phyloP scores from a whole-genome alignment of 768 basidiomycete species.

The Pleurotus cornucopiae region DNA sequence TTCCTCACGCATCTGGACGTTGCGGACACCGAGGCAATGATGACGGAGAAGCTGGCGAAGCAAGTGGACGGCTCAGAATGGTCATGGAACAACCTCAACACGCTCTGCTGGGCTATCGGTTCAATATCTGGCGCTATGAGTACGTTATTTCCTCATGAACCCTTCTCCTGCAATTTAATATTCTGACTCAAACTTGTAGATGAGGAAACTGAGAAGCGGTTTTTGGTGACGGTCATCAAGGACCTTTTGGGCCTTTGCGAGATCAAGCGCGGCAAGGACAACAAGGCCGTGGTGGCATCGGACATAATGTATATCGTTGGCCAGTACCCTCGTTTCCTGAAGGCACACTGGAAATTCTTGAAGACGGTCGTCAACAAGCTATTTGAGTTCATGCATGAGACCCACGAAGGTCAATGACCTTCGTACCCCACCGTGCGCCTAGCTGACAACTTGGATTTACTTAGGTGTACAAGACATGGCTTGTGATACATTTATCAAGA shows the following conservation, averaged over 20 bases:
- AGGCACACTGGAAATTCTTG: slow-evolving; percentile 99
- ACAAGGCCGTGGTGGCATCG: slow-evolving; percentile 97
- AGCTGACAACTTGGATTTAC: slow-evolving; percentile 4
- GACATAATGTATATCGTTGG: slow-evolving; percentile 99
- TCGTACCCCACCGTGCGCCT: not conserved
- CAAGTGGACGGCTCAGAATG: slow-evolving; percentile 98
- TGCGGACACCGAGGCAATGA: slow-evolving; percentile 90
- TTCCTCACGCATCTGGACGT: slow-evolving; percentile 98
- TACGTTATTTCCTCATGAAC: slow-evolving; percentile 37
- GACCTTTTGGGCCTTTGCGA: slow-evolving; percentile 94
- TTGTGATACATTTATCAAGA: slow-evolving; percentile 99
- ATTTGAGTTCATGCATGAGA: slow-evolving; percentile 99
- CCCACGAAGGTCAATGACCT: slow-evolving; percentile 75
- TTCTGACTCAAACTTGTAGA: slow-evolving; percentile 39
- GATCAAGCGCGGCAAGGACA: slow-evolving; percentile 98
- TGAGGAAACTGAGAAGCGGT: slow-evolving; percentile 98
- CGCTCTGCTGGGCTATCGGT: slow-evolving; percentile 99
- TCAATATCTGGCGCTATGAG: slow-evolving; percentile 99
- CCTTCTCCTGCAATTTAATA: too few relatives aligned
- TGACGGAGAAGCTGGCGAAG: slow-evolving; percentile 95
- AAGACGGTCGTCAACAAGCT: slow-evolving; percentile 99
- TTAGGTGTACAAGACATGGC: slow-evolving; percentile 99
- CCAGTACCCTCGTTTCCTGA: slow-evolving; percentile 98
- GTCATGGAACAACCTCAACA: slow-evolving; percentile 99
- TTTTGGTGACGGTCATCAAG: slow-evolving; percentile 98